Conservation (phyloP, 163 green algal genomes). For the Scenedesmus sp. region DNA sequence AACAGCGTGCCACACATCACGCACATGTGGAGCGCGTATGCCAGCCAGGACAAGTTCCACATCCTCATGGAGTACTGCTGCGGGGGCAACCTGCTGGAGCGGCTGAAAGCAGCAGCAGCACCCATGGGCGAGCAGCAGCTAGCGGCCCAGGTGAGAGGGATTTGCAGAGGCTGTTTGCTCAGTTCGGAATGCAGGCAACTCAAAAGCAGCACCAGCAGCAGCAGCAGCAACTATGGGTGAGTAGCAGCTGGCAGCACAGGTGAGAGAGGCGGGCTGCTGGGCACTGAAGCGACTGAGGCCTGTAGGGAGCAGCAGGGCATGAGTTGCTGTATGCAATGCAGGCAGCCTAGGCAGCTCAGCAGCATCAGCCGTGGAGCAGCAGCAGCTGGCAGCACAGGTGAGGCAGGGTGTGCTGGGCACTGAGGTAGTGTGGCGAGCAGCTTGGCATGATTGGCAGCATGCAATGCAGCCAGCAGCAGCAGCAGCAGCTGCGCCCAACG, state of each 20-base stretch:
- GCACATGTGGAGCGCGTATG: constrained; percentile 50
- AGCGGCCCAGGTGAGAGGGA: constrained; percentile 23
- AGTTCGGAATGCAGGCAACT: not conserved
- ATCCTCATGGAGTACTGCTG: constrained; percentile 62
- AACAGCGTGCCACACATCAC: constrained; percentile 50
- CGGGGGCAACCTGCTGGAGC: constrained; percentile 52
- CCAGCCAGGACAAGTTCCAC: constrained; percentile 47
- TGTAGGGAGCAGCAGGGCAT: not conserved
- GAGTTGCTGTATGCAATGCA: too few species aligned
- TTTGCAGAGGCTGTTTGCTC: not conserved
- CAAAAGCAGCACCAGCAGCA: not conserved
- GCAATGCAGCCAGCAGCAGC: not conserved
- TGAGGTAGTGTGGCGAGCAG: not conserved
- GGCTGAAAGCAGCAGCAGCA: constrained; percentile 31
- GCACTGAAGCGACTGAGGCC: too few species aligned
- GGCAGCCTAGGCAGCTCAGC: too few species aligned
- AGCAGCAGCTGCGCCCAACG: not conserved
- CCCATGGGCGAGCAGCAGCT: constrained; percentile 18
- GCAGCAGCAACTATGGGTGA: not conserved
- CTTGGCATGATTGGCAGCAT: too few species aligned
- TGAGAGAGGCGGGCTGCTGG: not conserved
- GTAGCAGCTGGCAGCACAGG: not conserved
- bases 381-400: not conserved
- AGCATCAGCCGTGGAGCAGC: not conserved
- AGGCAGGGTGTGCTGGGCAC: not conserved